These are phyloP conservation scores for Tritrichomonas foetus DNA, from an alignment of 208 protist species.

Conservation along the genomic window DNA sequence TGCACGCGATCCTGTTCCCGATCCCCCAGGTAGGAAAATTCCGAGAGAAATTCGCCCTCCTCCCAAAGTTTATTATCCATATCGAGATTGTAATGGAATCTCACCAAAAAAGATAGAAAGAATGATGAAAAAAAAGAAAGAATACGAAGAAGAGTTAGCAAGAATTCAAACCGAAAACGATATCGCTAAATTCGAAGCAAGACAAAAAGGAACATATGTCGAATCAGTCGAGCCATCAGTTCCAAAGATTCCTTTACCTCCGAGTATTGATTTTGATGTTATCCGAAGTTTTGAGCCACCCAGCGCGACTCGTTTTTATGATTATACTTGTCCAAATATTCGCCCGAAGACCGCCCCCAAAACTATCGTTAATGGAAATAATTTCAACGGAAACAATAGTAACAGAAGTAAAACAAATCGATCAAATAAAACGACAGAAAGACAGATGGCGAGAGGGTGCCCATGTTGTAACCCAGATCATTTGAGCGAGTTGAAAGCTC, in stretches of 20 bases:
- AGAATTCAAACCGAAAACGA: not conserved
- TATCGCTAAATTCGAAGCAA: not conserved
- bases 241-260: not conserved
- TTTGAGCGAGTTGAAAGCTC: not conserved
- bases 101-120: not conserved
- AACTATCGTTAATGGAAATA: too few species aligned
- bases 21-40: not conserved
- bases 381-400: not conserved
- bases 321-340: not conserved
- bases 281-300: not conserved
- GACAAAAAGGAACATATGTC: not conserved
- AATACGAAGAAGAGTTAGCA: not conserved
- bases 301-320: conserved; percentile 2
- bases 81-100: not conserved
- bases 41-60: not conserved
- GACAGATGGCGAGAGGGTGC: not conserved
- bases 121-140: conserved; percentile 29
- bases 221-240: not conserved
- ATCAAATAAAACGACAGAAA: not conserved
- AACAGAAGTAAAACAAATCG: not conserved
- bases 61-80: not conserved
- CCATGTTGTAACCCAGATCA: conserved; percentile 8
- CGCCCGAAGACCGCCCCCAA: not conserved
- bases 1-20: not conserved
- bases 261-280: not conserved